Evolutionary conservation across 1,284 basidiomycete species (phyloP), one percentile per base, ranked within the genome.

Genomic region (Ceratobasidium sp.): DNA sequence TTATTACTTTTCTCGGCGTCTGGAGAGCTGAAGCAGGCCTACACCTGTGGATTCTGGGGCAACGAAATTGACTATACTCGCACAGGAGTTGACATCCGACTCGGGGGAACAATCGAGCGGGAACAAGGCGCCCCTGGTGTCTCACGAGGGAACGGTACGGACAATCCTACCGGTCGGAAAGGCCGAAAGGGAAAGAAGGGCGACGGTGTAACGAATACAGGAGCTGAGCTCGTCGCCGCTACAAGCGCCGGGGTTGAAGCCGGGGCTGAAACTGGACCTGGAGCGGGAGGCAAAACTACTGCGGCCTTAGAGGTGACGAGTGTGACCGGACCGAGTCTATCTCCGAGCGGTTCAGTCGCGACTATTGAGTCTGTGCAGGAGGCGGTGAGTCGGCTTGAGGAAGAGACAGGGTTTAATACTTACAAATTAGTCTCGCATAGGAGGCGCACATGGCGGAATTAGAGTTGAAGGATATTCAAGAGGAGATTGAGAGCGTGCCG

Each of bases 391-490:
- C 5, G 11, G 41, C 22, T 19, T 19, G 19, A 1, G n/a, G 48
- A 33, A 44, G 27, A 59, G 15, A 24, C n/a, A 54, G 17, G 53
- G n/a, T 41, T 71, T 29, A 47, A 60, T 22, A 71, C 67, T 19
- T 50, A 69, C 45, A 62, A 57, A 19, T 50, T 51, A n/a, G 51
- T 57, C 64, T 65, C 9, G 73, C 56, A 14, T 65, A 78, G 47
- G 75, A 72, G 47, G 76, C 76, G 36, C 73, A 75, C 17, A 73
- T 64, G 44, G 73, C 67, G 9, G 69, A 69, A 50, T 66, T 75
- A 74, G 75, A 69, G 29, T 27, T 74, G 6, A 74, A 51, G 6
- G 56, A 54, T 24, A 45, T 75, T 44, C 51, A 22, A 15, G 47
- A 29, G 15, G 71, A 74, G 62, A 36, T 64, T 5, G 69, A 75